Conservation (phyloP, 495 filamentous ascomycete genomes). For the Lentithecium fluviatile region DNA sequence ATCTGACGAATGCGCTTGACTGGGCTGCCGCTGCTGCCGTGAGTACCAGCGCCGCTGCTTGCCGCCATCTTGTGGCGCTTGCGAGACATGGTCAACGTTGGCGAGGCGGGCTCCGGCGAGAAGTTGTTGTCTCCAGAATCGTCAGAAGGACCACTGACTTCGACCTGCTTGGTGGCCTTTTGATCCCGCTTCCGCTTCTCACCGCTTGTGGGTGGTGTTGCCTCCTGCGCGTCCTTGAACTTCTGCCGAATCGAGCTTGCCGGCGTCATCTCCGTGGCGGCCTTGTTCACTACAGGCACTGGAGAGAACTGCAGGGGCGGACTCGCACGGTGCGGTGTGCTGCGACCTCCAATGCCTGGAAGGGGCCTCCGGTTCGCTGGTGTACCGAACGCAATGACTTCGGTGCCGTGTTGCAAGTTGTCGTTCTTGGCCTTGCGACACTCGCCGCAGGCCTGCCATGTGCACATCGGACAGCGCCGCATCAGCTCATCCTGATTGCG, state of each 20-base stretch:
- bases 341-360: too few relatives aligned
- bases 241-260: too few relatives aligned
- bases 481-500: conserved; percentile 18
- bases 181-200: background rate
- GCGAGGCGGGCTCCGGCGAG: background rate
- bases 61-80: background rate
- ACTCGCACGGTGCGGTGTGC: too few relatives aligned
- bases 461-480: conserved; percentile 28
- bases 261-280: background rate
- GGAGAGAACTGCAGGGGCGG: background rate
- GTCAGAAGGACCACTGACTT: background rate
- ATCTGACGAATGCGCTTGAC: background rate
- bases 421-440: conserved; percentile 16
- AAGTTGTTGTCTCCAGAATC: background rate
- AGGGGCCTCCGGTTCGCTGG: background rate
- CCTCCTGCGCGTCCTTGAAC: background rate
- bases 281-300: background rate
- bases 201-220: background rate
- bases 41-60: background rate
- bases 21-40: background rate
- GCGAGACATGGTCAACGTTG: background rate
- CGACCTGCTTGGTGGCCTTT: background rate
- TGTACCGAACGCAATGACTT: background rate
- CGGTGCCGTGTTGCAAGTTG: background rate
- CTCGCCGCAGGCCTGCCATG: conserved; percentile 20